A percentile compares a stretch with the other conserved stretches of the same genome.
phyloP scores from a whole-genome alignment of 179 eudicot species.

The Kewa caespitosa region DNA sequence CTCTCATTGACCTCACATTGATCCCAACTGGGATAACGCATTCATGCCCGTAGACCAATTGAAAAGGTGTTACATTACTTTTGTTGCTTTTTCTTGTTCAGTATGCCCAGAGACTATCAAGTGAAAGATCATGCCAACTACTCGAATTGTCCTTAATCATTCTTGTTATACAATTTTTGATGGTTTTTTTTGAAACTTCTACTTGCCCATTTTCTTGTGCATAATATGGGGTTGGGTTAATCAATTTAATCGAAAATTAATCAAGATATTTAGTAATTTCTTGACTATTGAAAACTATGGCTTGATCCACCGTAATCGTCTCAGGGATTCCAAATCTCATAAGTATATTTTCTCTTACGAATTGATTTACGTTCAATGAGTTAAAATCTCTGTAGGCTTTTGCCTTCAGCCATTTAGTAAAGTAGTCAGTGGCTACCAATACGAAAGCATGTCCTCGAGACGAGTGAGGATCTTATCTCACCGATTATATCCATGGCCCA shows the following conservation, averaged over 20 bases:
- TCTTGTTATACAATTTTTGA: neutral
- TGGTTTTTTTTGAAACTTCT: neutral
- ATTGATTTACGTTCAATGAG: neutral
- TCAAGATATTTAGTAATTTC: neutral
- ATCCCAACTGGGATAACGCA: neutral
- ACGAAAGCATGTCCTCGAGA: neutral
- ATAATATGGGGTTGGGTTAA: neutral
- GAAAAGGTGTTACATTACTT: neutral
- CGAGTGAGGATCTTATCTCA: neutral
- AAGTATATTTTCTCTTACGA: neutral
- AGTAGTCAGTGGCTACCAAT: neutral
- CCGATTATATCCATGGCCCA: no score
- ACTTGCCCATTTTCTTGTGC: neutral
- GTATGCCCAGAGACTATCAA: neutral
- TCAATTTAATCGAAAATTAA: neutral
- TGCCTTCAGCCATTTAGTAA: neutral
- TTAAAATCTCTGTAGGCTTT: neutral
- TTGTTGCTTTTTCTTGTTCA: no score
- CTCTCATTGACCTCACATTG: neutral
- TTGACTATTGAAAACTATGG: neutral
- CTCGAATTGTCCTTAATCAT: neutral
- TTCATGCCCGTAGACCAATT: neutral
- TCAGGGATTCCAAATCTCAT: neutral
- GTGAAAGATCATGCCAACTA: neutral
- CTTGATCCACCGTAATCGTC: neutral